Evolutionary conservation across 352 stramenopile species (phyloP), one percentile per base, ranked within the genome.

Genomic region (Halophytophthora batemanensis): DNA sequence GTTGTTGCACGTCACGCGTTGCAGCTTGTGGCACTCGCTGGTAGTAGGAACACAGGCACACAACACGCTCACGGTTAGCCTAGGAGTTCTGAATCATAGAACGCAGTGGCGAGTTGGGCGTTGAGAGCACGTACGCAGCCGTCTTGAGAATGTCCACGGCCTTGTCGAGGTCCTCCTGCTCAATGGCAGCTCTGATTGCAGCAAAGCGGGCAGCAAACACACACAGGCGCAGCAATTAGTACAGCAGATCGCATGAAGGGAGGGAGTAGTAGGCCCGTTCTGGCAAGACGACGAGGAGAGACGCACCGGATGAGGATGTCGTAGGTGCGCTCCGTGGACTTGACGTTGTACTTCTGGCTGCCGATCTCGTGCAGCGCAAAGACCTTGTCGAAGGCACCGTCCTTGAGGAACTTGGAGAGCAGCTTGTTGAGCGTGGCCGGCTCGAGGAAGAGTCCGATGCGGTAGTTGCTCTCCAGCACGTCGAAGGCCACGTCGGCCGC

Each of bases 1-100:
- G 67, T 91, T 89, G 76, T 91, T 91, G 76, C 80, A 91, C 53
- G 80, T 91, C 71, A 91, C 80, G 58, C 80, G 80, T 67, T 89
- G 82, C 35, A 91, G 64, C 63, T 87, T 87, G 56, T 81, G 77
- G 53, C 63, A 56, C 48, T 87, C 69, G 40, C 80, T 90, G 41
- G 46, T 19, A 18, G 38, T 3, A 6, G 23, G 31, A 11, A 53
- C 29, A 22, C 6, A 61, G 17, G 45, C 38, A 25, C 45, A 35
- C 12, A 60, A 15, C 45, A 50, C 17, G 38, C 51, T 18, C 61
- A 54, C 18, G 53, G 25, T 17, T 39, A 35, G 6, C 48, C 35
- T 50, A n/a, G n/a, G n/a, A n/a, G n/a, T n/a, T n/a, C n/a, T n/a
- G n/a, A n/a, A n/a, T n/a, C n/a, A n/a, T n/a, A n/a, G n/a, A n/a